Evolutionary conservation across 2,329 filamentous ascomycete species (phyloP).

Genomic region (Aspergillus sp.): DNA sequence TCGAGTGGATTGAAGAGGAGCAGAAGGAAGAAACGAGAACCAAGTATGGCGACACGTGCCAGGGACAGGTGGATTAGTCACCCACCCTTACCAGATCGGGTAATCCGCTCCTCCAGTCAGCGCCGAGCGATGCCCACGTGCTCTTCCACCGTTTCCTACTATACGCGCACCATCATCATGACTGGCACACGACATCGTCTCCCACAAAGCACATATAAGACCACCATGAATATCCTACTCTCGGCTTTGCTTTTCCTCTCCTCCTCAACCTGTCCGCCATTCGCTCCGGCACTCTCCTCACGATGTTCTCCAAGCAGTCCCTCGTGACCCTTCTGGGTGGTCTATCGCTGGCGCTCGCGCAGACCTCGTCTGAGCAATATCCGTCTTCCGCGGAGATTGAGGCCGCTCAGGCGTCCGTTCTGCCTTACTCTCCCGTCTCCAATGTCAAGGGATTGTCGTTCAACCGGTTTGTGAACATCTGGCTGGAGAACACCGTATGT

Average conservation of each 20-base stretch:
- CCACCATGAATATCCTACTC: background rate
- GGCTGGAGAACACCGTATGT: constrained; percentile 71
- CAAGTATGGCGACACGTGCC: no score
- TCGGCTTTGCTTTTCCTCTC: background rate
- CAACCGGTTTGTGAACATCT: constrained; percentile 70
- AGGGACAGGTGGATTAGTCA: no score
- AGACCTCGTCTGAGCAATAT: constrained; percentile 24
- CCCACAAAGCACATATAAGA: background rate
- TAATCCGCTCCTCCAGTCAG: no score
- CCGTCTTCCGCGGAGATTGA: constrained; percentile 27
- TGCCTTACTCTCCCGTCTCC: constrained; percentile 60
- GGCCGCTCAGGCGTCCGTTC: constrained; percentile 53
- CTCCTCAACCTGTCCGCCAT: background rate
- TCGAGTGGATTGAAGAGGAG: no score
- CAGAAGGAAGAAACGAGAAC: no score
- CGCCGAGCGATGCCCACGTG: no score
- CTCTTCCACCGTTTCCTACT: no score
- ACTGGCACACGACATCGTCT: no score
- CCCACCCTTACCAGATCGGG: no score
- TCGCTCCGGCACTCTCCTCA: background rate
- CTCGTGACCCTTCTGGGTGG: constrained; percentile 23
- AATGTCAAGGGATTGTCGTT: constrained; percentile 70
- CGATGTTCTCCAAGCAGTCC: constrained; percentile 19
- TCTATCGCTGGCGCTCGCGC: constrained; percentile 16
- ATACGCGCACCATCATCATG: no score